Evolutionary conservation across 2,329 filamentous ascomycete species (phyloP).

Genomic region (Aureobasidium sp.): DNA sequence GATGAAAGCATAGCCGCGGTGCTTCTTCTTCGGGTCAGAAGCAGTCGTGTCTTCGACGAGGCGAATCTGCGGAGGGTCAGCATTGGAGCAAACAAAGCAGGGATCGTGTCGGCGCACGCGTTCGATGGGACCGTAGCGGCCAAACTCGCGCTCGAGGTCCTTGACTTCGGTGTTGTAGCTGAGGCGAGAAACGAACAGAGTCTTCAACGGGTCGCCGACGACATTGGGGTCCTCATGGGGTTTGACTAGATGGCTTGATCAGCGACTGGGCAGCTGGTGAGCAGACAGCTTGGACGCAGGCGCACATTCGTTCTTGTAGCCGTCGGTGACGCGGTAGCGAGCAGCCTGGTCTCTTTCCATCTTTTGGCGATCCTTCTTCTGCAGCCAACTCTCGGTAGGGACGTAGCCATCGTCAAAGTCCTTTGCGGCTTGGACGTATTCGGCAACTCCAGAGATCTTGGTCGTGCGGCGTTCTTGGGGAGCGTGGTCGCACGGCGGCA

Average conservation of each 20-base stretch:
- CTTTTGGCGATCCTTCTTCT: conserved; percentile 77
- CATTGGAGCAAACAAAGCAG: conserved; percentile 18
- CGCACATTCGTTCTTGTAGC: conserved; percentile 42
- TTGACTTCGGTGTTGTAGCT: conserved; percentile 84
- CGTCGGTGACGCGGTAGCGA: conserved; percentile 58
- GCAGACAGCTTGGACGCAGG: not conserved
- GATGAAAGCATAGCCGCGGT: conserved; percentile 91
- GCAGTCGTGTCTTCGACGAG: conserved; percentile 59
- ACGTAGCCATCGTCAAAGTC: conserved; percentile 67
- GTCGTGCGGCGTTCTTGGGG: conserved; percentile 75
- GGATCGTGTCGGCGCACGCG: conserved; percentile 52
- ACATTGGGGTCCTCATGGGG: conserved; percentile 81
- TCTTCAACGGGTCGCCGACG: conserved; percentile 89
- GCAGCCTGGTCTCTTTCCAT: conserved; percentile 67
- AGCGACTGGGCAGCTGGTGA: not conserved
- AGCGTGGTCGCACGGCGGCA: conserved; percentile 73
- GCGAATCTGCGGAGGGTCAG: conserved; percentile 59
- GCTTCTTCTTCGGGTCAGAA: conserved; percentile 48
- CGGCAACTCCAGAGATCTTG: conserved; percentile 64
- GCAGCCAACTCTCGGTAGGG: conserved; percentile 87
- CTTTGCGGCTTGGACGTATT: conserved; percentile 65
- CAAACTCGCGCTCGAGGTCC: conserved; percentile 89
- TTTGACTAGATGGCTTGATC: conserved; percentile 52
- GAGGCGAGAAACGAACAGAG: conserved; percentile 82
- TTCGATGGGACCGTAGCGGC: conserved; percentile 88